Evolutionary conservation across 2,329 filamentous ascomycete genomes (phyloP), one percentile per base, ranked within the genome.

Genomic region (Pseudovirgaria hyperparasitica): DNA sequence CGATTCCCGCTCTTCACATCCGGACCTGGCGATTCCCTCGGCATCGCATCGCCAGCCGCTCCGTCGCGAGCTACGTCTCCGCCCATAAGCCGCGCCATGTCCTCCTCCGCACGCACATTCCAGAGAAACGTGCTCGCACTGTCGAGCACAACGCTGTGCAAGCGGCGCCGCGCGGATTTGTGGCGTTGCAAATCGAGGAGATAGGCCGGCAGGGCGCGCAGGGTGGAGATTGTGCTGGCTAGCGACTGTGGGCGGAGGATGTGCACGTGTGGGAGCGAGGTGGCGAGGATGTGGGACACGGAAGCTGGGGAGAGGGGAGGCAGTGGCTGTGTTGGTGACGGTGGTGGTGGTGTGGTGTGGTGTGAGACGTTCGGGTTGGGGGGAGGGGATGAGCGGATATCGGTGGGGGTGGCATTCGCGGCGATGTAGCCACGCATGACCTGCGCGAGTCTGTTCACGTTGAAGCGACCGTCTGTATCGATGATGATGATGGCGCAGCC

Each of bases 201-300:
- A 41, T 73, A 71, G 1, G 36, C 22, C 10, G 61, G 56, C 1
- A 76, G 42, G 0, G 39, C 35, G 3, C 48, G 34, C 1, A 76
- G 41, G 0, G 67, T 69, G 5, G 60, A 44, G 3, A 72, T 48
- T 1, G 73, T 47, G 2, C 62, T 55, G 3, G 48, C 24, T 14
- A 66, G 65, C 2, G 65, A 65, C 23, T 64, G 56, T 0, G 70
- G 69, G 3, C 53, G 61, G 49, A 73, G 67, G 33, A 76, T 54
- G 43, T 76, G 71, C 19, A 76, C 46, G 39, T 76, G 70, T 16
- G 50, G 40, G 1, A 77, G 50, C 4, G 57, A 48, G 13, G 37
- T 37, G n/a, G 37, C 33, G 9, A 70, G 31, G 2, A 58, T 35
- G 7, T 16, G 11, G 28, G 5, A 11, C 22, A 23, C 19, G 10